These are phyloP conservation scores for Viridothelium virens DNA, from an alignment of 495 filamentous ascomycete genomes.

Conservation along the genomic window DNA sequence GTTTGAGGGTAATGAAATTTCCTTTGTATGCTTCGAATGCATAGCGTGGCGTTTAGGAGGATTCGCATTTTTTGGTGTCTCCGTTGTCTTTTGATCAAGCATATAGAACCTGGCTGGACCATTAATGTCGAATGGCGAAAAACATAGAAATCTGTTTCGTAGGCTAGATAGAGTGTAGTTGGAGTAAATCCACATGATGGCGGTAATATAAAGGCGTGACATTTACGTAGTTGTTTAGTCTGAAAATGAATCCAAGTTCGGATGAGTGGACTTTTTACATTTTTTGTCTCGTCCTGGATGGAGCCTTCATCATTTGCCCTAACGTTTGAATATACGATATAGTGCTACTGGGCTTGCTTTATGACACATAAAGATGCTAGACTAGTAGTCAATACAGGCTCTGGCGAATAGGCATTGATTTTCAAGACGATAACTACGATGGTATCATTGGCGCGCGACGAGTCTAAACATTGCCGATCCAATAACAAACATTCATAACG, in stretches of 20 bases:
- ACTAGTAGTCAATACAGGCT: no score
- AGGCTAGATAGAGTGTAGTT: no score
- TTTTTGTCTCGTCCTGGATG: no score
- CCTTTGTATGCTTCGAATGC: background rate
- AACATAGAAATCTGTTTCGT: background rate
- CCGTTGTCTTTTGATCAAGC: background rate
- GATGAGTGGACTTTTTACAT: no score
- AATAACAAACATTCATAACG: background rate
- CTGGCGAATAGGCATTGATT: background rate
- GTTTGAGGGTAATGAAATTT: background rate
- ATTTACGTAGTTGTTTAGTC: no score
- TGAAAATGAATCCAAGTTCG: no score
- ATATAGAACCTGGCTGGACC: slow-evolving; percentile 6
- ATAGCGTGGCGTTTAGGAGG: background rate
- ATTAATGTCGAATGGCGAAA: background rate
- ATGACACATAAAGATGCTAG: no score
- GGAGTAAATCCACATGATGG: no score
- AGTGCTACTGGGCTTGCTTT: no score
- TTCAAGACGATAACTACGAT: background rate
- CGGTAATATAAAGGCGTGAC: no score
- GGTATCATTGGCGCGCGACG: background rate
- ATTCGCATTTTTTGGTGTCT: background rate
- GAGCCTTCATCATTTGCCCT: no score
- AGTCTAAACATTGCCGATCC: background rate
- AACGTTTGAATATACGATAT: no score